Conservation (phyloP, 352 stramenopile genomes). For the Phytophthora fragariaefolia region DNA sequence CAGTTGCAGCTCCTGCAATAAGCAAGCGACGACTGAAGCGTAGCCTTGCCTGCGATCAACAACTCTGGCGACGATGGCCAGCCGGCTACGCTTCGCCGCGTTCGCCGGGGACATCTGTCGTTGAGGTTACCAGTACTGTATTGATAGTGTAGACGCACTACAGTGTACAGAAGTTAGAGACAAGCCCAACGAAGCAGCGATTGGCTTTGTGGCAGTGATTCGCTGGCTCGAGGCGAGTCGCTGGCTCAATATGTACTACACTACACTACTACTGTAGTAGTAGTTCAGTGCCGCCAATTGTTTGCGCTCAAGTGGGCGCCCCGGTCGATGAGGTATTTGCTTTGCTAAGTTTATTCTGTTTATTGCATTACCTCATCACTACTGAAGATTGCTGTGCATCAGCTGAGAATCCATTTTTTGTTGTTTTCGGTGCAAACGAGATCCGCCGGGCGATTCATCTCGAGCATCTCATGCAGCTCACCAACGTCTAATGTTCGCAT, state of each 20-base stretch:
- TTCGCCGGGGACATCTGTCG: slow-evolving; percentile 34
- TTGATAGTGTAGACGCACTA: slow-evolving; percentile 25
- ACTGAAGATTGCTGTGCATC: too few relatives aligned
- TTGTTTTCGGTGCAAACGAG: too few relatives aligned
- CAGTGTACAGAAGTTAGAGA: slow-evolving; percentile 23
- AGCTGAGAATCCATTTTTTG: too few relatives aligned
- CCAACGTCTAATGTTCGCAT: too few relatives aligned
- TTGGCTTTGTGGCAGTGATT: not conserved
- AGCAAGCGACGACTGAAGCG: slow-evolving; percentile 1
- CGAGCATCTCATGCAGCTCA: too few relatives aligned
- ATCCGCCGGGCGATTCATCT: too few relatives aligned
- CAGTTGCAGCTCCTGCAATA: not conserved
- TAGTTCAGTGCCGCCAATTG: not conserved
- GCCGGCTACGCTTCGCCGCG: slow-evolving; percentile 1
- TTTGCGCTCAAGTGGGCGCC: not conserved
- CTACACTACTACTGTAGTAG: too few relatives aligned
- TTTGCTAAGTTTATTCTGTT: too few relatives aligned
- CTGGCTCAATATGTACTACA: too few relatives aligned
- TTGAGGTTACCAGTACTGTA: too few relatives aligned
- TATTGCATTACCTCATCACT: too few relatives aligned
- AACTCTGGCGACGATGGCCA: slow-evolving; percentile 12
- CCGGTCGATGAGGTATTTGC: not conserved
- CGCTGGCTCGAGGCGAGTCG: not conserved
- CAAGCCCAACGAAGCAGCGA: slow-evolving; percentile 21
- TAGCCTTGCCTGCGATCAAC: slow-evolving; percentile 2